Percentiles rank a stretch among this genome's conserved stretches.
Evolutionary conservation across 495 filamentous ascomycete genomes (phyloP).

Genomic region (Lophiostoma macrostomum): DNA sequence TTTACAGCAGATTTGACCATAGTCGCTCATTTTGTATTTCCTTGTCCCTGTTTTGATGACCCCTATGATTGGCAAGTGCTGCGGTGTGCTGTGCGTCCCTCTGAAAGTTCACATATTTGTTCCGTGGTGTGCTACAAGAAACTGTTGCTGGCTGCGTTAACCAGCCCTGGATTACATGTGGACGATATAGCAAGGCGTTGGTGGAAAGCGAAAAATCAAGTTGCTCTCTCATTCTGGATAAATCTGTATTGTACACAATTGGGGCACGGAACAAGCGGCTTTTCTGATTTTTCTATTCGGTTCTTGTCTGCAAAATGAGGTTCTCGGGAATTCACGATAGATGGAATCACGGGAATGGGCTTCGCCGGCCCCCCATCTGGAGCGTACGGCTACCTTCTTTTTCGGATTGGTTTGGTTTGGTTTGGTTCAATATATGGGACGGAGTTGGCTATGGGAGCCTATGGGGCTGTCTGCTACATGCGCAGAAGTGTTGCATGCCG

Average conservation of each 20-base stretch:
- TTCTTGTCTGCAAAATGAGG: slow-evolving; percentile 1
- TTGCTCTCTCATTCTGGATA: slow-evolving; percentile 5
- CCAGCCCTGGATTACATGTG: no score
- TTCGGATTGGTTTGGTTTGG: no score
- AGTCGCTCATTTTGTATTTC: slow-evolving; percentile 32
- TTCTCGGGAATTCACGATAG: slow-evolving; percentile 12
- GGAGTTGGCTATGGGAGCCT: no score
- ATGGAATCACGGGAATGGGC: slow-evolving; percentile 16
- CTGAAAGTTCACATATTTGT: not conserved
- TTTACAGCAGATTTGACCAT: slow-evolving; percentile 16
- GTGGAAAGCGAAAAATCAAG: not conserved
- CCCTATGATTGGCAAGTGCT: slow-evolving; percentile 17
- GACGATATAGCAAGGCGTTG: slow-evolving; percentile 14
- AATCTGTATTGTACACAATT: slow-evolving; percentile 15
- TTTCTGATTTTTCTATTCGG: slow-evolving; percentile 2
- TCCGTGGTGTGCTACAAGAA: no score
- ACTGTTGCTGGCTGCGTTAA: no score
- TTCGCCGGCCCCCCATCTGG: slow-evolving; percentile 11
- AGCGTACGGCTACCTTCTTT: slow-evolving; percentile 19
- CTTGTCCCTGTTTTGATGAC: slow-evolving; percentile 9
- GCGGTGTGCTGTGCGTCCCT: slow-evolving; percentile 6
- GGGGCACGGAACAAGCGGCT: not conserved
- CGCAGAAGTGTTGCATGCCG: no score
- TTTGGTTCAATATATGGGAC: no score
- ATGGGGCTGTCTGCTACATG: no score